These are phyloP conservation scores for Phaeosphaeriaceae sp. DNA, from an alignment of 2,329 filamentous ascomycete species.

Conservation along the genomic window DNA sequence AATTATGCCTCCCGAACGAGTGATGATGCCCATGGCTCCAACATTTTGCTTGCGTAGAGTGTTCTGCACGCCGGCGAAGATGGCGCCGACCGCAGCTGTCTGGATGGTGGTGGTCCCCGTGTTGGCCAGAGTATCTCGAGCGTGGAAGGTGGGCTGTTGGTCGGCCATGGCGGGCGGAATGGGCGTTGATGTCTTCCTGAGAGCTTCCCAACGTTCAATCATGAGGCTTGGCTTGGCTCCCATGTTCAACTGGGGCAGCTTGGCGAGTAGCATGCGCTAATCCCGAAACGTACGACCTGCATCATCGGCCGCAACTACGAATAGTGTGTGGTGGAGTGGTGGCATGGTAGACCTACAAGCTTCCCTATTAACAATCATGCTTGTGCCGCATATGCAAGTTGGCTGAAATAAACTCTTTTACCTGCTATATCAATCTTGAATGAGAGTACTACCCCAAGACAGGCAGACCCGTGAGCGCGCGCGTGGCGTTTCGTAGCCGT, in stretches of 20 bases:
- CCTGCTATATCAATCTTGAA: background rate
- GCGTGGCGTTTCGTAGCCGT: background rate
- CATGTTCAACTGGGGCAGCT: constrained; percentile 1
- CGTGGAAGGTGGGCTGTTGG: constrained; percentile 62
- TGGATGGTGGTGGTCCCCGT: constrained; percentile 69
- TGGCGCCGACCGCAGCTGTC: constrained; percentile 71
- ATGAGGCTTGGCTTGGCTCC: constrained; percentile 20
- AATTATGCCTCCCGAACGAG: constrained; percentile 76
- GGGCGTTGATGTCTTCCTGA: constrained; percentile 30
- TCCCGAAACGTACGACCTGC: constrained; percentile 8
- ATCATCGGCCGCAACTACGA: constrained; percentile 10
- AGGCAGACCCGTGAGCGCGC: background rate
- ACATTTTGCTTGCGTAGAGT: constrained; percentile 83
- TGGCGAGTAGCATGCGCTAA: constrained; percentile 12
- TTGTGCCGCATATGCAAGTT: no score
- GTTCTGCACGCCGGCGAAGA: constrained; percentile 82
- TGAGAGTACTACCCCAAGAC: background rate
- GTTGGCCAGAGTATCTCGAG: constrained; percentile 75
- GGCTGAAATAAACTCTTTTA: background rate
- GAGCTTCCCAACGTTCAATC: constrained; percentile 18
- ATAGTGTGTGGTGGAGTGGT: background rate
- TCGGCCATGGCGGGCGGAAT: constrained; percentile 46
- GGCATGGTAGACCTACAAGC: no score
- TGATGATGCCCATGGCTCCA: constrained; percentile 80
- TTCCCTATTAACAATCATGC: no score